Percentiles rank a stretch among this genome's conserved stretches.
Conservation (phyloP, 345 rosid species). For the Camelina sativa region DNA sequence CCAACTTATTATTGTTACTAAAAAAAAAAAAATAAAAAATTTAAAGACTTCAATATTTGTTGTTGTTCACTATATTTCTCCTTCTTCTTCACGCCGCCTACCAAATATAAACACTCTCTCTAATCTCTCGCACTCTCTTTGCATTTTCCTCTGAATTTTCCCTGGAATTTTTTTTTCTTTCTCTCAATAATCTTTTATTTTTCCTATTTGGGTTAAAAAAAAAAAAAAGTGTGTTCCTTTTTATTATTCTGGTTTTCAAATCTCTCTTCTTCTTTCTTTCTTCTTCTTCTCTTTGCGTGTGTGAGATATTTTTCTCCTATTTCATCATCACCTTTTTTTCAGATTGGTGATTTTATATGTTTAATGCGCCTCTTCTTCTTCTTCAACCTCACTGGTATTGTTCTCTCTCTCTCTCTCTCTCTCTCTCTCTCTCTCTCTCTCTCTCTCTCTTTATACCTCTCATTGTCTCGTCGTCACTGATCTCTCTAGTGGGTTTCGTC, state of each 20-base stretch:
- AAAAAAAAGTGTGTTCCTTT: background rate
- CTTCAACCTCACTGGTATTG: constrained; percentile 39
- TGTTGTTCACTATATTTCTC: constrained; percentile 27
- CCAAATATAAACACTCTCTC: constrained; percentile 44
- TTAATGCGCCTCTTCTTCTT: constrained; percentile 23
- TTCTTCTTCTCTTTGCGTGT: constrained; percentile 41
- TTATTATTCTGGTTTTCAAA: constrained; percentile 22
- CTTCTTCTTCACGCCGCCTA: constrained; percentile 82
- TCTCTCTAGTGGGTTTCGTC: constrained; percentile 28
- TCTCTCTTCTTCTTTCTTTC: constrained; percentile 31
- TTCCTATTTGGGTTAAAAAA: constrained; percentile 29
- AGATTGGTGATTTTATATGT: constrained; percentile 34
- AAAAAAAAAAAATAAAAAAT: no score
- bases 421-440: background rate
- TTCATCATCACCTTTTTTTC: constrained; percentile 29
- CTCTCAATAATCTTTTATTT: constrained; percentile 28
- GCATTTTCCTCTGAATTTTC: constrained; percentile 40
- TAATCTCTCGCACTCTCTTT: constrained; percentile 50
- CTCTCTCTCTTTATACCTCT: constrained; percentile 9
- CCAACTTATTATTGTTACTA: no score
- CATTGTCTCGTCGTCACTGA: constrained; percentile 32
- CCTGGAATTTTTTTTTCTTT: background rate
- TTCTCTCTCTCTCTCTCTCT: background rate
- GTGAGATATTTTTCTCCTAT: constrained; percentile 27
- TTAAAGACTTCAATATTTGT: no score